Base-by-base conservation (phyloP, 2,329 filamentous ascomycete species). In the Diaporthe vexans region DNA sequence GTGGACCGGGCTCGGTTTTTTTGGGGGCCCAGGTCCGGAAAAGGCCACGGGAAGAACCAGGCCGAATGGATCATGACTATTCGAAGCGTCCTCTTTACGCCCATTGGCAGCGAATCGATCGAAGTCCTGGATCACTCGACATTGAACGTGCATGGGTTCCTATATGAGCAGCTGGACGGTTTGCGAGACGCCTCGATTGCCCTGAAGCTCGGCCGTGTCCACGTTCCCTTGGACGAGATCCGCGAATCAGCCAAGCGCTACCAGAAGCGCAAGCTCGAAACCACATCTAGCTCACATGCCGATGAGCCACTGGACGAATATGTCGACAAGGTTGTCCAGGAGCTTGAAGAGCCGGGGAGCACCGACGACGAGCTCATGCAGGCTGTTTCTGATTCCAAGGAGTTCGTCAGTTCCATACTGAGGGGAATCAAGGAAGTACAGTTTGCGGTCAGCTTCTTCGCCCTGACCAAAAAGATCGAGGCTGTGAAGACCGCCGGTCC, bases 341-440 rank as follows among this genome's bases (percentile, higher is more conserved):
- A 97, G 80, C 82, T 94, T 26, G 92, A 93, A 46, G 86, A 89
- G 43, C 91, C 93, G 11, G 92, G 91, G n/a, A 94, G 85, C 76
- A 87, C 88, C 29, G 86, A 89, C 75, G 91, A 94, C 72, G 88
- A 91, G 40, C 88, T 98, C 73, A 92, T 95, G 73, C 93, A 94
- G 81, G 93, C 94, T 0, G 94, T 98, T 0, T 95, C 95, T 0
- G 95, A 98, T 80, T 98, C 95, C 0, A 96, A 95, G 79, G 95
- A 98, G 76, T 97, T 99, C 80, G 89, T 95, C 73, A 94, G 94
- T 81, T 98, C 97, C 0, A 93, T 98, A 56, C 86, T 99, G 67
- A 91, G 94, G 58, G 97, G 97, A 69, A 95, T 99, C 77, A 97
- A 98, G 81, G 97, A 99, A 82, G 94, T 99, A 17, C 97, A 99